Conservation (phyloP, 2,329 filamentous ascomycete species). For the Pyrenochaeta sp. region DNA sequence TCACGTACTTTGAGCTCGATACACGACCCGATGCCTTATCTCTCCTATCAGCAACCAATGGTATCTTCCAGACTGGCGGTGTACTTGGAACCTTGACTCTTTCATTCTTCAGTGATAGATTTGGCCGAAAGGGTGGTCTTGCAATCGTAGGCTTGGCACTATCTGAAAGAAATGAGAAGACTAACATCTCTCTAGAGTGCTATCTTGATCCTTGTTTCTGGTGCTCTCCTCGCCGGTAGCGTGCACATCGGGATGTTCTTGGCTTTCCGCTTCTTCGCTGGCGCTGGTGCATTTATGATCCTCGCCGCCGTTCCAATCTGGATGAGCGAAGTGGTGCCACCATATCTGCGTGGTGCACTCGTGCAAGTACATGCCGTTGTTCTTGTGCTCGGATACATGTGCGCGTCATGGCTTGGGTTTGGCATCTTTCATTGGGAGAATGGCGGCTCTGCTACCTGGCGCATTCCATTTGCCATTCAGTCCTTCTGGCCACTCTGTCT, state of each 20-base stretch:
- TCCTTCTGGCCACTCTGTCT: conserved; percentile 57
- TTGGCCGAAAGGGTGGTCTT: conserved; percentile 26
- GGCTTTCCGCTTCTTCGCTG: conserved; percentile 42
- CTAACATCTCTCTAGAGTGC: conserved; percentile 13
- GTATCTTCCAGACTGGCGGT: conserved; percentile 24
- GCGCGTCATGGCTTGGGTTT: conserved; percentile 34
- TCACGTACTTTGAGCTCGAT: conserved; percentile 23
- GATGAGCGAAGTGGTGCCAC: conserved; percentile 45
- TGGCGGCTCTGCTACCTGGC: conserved; percentile 40
- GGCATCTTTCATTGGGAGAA: not conserved
- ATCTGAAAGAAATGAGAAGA: not conserved
- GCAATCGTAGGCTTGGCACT: conserved; percentile 13
- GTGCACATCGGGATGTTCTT: conserved; percentile 31
- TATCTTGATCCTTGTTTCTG: conserved; percentile 34
- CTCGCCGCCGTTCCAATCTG: conserved; percentile 42
- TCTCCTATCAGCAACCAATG: conserved; percentile 23
- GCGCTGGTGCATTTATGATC: conserved; percentile 39
- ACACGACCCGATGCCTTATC: conserved; percentile 19
- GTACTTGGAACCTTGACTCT: conserved; percentile 23
- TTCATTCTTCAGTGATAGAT: conserved; percentile 20
- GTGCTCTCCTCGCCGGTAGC: conserved; percentile 25
- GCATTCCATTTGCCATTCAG: conserved; percentile 57
- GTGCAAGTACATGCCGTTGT: conserved; percentile 43
- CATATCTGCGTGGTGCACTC: conserved; percentile 39
- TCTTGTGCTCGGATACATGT: conserved; percentile 29